Evolutionary conservation across 495 filamentous ascomycete genomes (phyloP).

Genomic region (Podospora conica): DNA sequence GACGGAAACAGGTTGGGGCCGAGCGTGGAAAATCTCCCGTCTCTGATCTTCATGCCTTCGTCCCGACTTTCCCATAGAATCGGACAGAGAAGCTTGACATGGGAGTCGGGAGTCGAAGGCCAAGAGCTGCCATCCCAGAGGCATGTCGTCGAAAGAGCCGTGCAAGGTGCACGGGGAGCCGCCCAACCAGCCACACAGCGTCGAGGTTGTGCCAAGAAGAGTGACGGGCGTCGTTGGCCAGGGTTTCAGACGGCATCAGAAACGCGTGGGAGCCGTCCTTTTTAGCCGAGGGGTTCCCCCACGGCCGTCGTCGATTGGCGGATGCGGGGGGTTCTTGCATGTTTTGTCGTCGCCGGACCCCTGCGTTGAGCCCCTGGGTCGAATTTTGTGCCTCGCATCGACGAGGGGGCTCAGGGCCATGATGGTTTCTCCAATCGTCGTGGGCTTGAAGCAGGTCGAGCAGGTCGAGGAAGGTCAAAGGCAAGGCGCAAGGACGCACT

Average conservation of each 20-base stretch:
- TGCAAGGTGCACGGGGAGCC: slow-evolving; percentile 8
- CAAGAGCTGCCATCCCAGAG: not conserved
- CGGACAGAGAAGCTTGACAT: not conserved
- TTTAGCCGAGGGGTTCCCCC: slow-evolving; percentile 4
- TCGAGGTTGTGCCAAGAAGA: not conserved
- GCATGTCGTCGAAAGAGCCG: not conserved
- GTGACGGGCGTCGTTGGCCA: not conserved
- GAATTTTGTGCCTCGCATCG: not conserved
- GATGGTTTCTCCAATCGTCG: not conserved
- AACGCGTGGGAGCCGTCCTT: not conserved
- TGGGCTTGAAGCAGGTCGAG: not conserved
- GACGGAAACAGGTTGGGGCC: not conserved
- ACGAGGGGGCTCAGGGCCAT: not conserved
- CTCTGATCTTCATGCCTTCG: not conserved
- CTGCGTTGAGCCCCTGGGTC: not conserved
- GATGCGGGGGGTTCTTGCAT: not conserved
- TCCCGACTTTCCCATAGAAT: not conserved
- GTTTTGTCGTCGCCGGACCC: not conserved
- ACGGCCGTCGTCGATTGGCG: not conserved
- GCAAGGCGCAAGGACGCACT: not conserved
- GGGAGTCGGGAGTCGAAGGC: not conserved
- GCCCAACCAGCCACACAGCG: slow-evolving; percentile 3
- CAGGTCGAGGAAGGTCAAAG: not conserved
- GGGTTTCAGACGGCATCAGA: slow-evolving; percentile 5
- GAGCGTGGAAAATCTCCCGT: not conserved